Evolutionary conservation across 2,329 filamentous ascomycete species (phyloP).

Genomic region (Corynespora cassiicola): DNA sequence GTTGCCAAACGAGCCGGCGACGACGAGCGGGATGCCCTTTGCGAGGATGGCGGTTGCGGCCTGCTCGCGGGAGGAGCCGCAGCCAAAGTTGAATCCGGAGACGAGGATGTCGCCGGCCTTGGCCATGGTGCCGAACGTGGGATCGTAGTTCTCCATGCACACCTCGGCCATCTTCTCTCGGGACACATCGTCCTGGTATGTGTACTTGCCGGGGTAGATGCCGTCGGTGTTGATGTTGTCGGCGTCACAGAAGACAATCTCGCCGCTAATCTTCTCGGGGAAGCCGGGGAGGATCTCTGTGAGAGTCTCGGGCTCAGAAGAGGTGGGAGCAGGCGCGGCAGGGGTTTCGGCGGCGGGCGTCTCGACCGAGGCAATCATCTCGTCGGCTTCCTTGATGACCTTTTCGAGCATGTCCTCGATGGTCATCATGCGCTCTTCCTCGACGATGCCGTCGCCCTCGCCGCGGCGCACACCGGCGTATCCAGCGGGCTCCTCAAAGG

Average conservation of each 20-base stretch:
- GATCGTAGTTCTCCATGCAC: conserved; percentile 94
- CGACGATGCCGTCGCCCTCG: conserved; percentile 71
- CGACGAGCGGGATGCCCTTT: conserved; percentile 79
- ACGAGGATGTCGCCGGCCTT: conserved; percentile 81
- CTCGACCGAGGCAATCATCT: conserved; percentile 59
- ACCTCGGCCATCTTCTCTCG: conserved; percentile 83
- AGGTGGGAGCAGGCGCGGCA: conserved; percentile 36
- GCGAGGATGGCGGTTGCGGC: conserved; percentile 87
- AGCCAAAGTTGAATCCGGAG: conserved; percentile 87
- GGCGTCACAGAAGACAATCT: conserved; percentile 86
- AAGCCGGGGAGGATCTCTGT: conserved; percentile 86
- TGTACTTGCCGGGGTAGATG: conserved; percentile 92
- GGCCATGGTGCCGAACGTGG: conserved; percentile 68
- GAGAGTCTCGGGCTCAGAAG: conserved; percentile 43
- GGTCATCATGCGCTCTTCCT: conserved; percentile 69
- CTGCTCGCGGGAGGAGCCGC: conserved; percentile 81
- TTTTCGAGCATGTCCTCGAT: conserved; percentile 76
- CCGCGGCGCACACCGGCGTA: conserved; percentile 72
- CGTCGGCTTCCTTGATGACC: conserved; percentile 72
- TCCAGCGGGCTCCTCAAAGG: conserved; percentile 75
- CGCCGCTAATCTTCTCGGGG: conserved; percentile 79
- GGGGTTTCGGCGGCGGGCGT: conserved; percentile 38
- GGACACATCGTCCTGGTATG: conserved; percentile 85
- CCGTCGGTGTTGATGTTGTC: conserved; percentile 92
- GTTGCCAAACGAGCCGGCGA: conserved; percentile 81